Conservation (phyloP, 192 early-diverging fungal genomes). For the Mortierella claussenii region DNA sequence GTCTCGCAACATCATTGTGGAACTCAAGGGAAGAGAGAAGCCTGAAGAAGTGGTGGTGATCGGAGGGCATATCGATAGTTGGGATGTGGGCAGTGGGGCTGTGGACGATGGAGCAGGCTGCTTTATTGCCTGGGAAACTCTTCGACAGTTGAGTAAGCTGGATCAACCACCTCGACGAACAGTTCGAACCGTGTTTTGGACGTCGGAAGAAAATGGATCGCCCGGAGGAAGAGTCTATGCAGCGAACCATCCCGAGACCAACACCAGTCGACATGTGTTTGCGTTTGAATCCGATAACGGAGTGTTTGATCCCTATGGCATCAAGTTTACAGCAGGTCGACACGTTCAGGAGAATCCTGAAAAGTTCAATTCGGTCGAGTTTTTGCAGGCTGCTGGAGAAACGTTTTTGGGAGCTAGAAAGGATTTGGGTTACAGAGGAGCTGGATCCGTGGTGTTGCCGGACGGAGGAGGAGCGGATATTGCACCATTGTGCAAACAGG, state of each 20-base stretch:
- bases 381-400: slow-evolving; percentile 25
- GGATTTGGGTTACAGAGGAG: slow-evolving; percentile 51
- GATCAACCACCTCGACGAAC: slow-evolving; percentile 58
- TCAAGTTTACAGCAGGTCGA: slow-evolving; percentile 52
- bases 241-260: slow-evolving; percentile 47
- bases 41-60: slow-evolving; percentile 65
- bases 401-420: slow-evolving; percentile 51
- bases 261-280: slow-evolving; percentile 57
- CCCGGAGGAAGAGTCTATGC: slow-evolving; percentile 65
- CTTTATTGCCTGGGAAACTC: slow-evolving; percentile 57
- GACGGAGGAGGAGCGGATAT: slow-evolving; percentile 63
- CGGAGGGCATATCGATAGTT: slow-evolving; percentile 65
- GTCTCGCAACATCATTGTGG: slow-evolving; percentile 66
- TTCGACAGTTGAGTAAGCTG: slow-evolving; percentile 43
- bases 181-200: slow-evolving; percentile 71
- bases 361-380: slow-evolving; percentile 33
- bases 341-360: slow-evolving; percentile 5
- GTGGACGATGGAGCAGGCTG: slow-evolving; percentile 70
- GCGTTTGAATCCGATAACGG: slow-evolving; percentile 71
- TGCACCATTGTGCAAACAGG: slow-evolving; percentile 59
- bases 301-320: slow-evolving; percentile 71
- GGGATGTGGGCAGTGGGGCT: slow-evolving; percentile 64
- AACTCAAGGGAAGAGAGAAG: slow-evolving; percentile 58
- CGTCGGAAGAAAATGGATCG: slow-evolving; percentile 68
- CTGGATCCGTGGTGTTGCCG: slow-evolving; percentile 54